phyloP scores from a whole-genome alignment of 208 protist genomes.

The Leishmania amazonensis region DNA sequence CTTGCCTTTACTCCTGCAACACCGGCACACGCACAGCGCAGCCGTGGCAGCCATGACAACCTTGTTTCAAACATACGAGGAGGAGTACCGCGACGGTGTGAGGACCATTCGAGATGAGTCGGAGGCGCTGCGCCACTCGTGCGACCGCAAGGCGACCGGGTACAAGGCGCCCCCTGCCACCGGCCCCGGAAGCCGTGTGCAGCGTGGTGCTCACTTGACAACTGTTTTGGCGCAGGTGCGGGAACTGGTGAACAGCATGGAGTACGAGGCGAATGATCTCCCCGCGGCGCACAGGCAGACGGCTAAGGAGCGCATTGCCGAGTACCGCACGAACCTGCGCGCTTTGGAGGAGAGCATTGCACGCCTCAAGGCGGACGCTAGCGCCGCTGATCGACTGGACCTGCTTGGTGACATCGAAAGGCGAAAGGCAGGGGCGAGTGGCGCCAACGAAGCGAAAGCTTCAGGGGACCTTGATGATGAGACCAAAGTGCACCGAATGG shows the following conservation, averaged over 20 bases:
- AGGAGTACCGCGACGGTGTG: slow-evolving; percentile 72
- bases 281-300: slow-evolving; percentile 43
- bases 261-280: slow-evolving; percentile 73
- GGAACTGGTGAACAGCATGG: slow-evolving; percentile 74
- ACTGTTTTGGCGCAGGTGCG: slow-evolving; percentile 42
- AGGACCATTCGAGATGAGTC: slow-evolving; percentile 49
- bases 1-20: neutral
- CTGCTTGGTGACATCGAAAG: slow-evolving; percentile 36
- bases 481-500: slow-evolving; percentile 48
- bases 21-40: neutral
- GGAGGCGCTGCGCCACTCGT: slow-evolving; percentile 36
- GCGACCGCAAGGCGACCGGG: slow-evolving; percentile 30
- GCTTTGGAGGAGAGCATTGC: slow-evolving; percentile 47
- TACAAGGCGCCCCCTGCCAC: slow-evolving; percentile 59
- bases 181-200: slow-evolving; percentile 57
- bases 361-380: slow-evolving; percentile 43
- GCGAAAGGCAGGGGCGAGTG: neutral
- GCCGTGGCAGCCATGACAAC: slow-evolving; percentile 42
- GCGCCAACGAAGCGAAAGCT: neutral
- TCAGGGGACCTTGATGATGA: slow-evolving; percentile 46
- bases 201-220: slow-evolving; percentile 39
- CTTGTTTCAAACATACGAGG: slow-evolving; percentile 70
- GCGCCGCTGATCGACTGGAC: slow-evolving; percentile 59
- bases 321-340: slow-evolving; percentile 38
- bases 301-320: slow-evolving; percentile 46